Evolutionary conservation across 306 rosid species (phyloP), one percentile per base, ranked within the genome.

Genomic region (Echinosophora koreensis): DNA sequence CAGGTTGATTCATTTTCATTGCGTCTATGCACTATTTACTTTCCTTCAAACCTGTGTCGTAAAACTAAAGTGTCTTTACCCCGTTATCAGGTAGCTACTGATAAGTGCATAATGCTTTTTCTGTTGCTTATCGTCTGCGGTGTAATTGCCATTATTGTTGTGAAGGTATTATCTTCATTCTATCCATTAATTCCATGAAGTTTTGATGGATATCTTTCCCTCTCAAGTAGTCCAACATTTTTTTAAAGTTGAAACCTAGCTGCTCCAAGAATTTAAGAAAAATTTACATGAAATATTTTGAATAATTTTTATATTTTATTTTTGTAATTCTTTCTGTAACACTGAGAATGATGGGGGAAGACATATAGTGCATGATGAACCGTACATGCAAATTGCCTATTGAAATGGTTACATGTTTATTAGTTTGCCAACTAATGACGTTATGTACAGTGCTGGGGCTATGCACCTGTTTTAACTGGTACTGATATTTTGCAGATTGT

Each of bases 31-130:
- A 49, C 22, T 73, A 7, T 49, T 59, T 57, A n/a, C 16, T 39
- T 75, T 68, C 47, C 76, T 51, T 64, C 46, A 15, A 63, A 64
- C 37, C 39, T 41, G 32, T 69, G 16, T 74, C 44, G 38, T 61
- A 69, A 55, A 79, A 77, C 86, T 63, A 39, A 82, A 38, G 5
- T 38, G 28, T 15, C 57, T 60, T 64, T 54, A 1, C 34, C 62
- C 38, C 13, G 73, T 54, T 71, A 66, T 50, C 92, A 95, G 98
- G 98, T 96, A 76, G 99, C 99, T 77, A 96, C 99, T n/a, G 99
- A 96, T 69, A 96, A 92, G 88, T 96, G 99, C 88, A 96, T 96
- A 88, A 96, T 96, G 99, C 86, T 89, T 71, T 89, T 96, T 72
- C 89, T 96, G 74, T 71, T 92, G 76, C 94, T 96, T 38, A 87